Percentiles rank a stretch among this genome's conserved stretches.
Evolutionary conservation across 208 protist genomes (phyloP).

Genomic region (Trypanosoma boissoni): DNA sequence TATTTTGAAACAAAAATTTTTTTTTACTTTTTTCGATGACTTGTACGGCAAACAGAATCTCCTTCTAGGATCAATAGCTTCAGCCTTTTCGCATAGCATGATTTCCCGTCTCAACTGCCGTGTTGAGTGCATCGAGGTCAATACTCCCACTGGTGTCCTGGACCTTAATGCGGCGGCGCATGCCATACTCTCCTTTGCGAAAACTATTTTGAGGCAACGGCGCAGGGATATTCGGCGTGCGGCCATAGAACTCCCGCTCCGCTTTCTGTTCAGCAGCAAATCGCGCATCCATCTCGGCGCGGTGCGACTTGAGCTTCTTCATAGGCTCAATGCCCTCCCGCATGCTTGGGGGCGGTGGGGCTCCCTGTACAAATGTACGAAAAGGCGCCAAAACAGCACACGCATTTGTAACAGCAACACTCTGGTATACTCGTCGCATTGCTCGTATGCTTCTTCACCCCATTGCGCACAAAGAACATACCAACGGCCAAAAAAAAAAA

Average conservation of each 20-base stretch:
- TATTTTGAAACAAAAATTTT: too few species aligned
- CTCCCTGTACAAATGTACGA: conserved; percentile 65
- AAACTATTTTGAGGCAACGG: conserved; percentile 76
- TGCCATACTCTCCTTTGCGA: conserved; percentile 69
- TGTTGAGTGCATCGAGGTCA: conserved; percentile 28
- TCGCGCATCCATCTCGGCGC: conserved; percentile 38
- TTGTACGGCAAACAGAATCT: too few species aligned
- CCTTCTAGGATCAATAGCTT: too few species aligned
- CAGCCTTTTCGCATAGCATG: conserved; percentile 55
- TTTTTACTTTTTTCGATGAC: too few species aligned
- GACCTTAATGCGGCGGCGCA: conserved; percentile 65
- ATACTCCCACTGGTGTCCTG: conserved; percentile 29
- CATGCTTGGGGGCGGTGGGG: conserved; percentile 37
- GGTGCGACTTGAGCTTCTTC: conserved; percentile 23
- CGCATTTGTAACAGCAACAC: background rate
- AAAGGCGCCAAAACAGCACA: background rate
- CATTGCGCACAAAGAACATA: conserved; percentile 8
- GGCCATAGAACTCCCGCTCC: conserved; percentile 51
- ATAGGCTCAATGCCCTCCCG: conserved; percentile 26
- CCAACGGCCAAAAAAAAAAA: conserved; percentile 1
- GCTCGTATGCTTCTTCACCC: background rate
- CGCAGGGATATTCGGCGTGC: conserved; percentile 48
- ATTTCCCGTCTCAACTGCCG: conserved; percentile 46
- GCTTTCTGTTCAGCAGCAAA: conserved; percentile 31
- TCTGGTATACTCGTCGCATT: background rate